These are phyloP conservation scores for Aulographum hederae DNA, from an alignment of 2,329 filamentous ascomycete genomes.

Conservation along the genomic window DNA sequence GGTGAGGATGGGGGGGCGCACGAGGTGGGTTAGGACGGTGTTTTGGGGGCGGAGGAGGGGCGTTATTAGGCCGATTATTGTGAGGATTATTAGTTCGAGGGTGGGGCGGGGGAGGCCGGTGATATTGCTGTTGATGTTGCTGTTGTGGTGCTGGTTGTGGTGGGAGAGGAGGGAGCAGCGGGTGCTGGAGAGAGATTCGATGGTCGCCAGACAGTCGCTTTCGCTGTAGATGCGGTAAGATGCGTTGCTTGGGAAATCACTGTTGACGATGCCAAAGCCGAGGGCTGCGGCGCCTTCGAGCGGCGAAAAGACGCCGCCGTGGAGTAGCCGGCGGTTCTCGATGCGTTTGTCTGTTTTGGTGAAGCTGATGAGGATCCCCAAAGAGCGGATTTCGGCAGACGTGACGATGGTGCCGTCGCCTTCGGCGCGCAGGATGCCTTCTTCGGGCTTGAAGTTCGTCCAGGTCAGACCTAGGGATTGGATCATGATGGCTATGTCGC, in stretches of 20 bases:
- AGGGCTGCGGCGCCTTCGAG: neutral
- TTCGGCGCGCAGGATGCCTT: neutral
- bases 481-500: neutral
- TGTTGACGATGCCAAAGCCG: neutral
- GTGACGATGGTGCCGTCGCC: neutral
- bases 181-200: neutral
- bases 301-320: neutral
- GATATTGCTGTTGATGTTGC: neutral
- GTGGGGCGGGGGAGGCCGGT: neutral
- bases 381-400: neutral
- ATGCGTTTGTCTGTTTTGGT: neutral
- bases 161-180: neutral
- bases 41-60: neutral
- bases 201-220: neutral
- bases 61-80: neutral
- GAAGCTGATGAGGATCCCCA: neutral
- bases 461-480: neutral
- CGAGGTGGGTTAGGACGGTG: neutral
- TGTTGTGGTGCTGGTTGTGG: neutral
- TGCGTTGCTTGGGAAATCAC: neutral
- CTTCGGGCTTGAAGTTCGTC: neutral
- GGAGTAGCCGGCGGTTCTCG: neutral
- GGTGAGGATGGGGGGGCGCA: neutral
- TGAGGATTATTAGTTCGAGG: neutral
- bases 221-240: neutral